These are phyloP conservation scores for Eremochloa ophiuroides DNA, from an alignment of 176 grass and related monocot species.

Conservation along the genomic window DNA sequence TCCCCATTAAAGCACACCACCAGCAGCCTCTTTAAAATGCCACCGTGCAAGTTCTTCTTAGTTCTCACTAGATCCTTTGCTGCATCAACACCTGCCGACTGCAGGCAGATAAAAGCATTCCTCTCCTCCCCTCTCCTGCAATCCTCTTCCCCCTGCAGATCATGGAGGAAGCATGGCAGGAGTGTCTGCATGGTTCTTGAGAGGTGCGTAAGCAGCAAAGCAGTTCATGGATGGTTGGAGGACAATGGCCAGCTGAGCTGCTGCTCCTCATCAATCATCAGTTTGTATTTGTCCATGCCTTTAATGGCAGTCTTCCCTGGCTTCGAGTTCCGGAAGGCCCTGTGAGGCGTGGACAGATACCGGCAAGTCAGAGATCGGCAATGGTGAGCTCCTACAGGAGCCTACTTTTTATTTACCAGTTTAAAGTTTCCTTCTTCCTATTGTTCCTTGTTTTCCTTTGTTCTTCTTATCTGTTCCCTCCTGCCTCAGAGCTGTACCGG, in stretches of 20 bases:
- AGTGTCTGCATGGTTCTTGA: constrained; percentile 31
- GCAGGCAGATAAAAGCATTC: not conserved
- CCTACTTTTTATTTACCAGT: constrained; percentile 17
- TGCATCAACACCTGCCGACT: constrained; percentile 4
- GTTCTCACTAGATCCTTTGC: constrained; percentile 22
- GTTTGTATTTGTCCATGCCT: constrained; percentile 30
- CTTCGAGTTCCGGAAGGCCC: constrained; percentile 18
- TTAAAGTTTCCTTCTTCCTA: not conserved
- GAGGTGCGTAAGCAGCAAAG: not conserved
- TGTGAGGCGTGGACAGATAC: constrained; percentile 21
- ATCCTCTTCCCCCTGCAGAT: constrained; percentile 1
- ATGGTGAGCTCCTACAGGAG: constrained; percentile 35
- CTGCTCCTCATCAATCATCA: constrained; percentile 21
- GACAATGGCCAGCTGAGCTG: constrained; percentile 8
- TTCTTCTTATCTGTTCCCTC: not conserved
- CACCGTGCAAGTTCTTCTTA: constrained; percentile 24
- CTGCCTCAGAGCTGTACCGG: not conserved
- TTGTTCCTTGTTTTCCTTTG: not conserved
- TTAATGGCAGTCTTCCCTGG: constrained; percentile 9
- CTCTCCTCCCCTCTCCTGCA: not conserved
- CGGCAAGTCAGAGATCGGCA: constrained; percentile 46
- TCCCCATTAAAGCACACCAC: not conserved
- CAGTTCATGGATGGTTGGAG: constrained; percentile 17
- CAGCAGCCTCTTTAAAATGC: constrained; percentile 15
- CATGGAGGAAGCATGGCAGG: constrained; percentile 33